Evolutionary conservation across 305 asterid genomes (phyloP).

Genomic region (Fraxinus baroniana): DNA sequence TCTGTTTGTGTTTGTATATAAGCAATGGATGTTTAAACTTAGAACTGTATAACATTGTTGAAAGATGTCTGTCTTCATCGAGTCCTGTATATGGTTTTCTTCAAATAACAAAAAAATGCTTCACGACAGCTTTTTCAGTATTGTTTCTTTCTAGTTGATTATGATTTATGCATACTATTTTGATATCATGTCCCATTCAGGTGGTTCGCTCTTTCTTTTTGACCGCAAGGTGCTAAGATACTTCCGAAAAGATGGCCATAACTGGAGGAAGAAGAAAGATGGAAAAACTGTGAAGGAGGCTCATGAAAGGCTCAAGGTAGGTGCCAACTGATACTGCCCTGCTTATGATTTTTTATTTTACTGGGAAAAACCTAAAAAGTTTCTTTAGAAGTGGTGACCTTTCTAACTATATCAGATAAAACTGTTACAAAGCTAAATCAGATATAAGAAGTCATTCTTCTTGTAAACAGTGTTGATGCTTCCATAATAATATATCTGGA

Average conservation of each 20-base stretch:
- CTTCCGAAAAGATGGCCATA: conserved; percentile 97
- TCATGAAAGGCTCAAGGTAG: conserved; percentile 96
- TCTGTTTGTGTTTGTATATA: not conserved
- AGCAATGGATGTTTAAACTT: conserved; percentile 1
- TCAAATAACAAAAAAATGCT: not conserved
- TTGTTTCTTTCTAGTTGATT: conserved; percentile 2
- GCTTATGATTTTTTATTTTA: conserved; percentile 20
- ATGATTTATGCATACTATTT: not conserved
- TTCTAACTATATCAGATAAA: not conserved
- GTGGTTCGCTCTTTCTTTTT: conserved; percentile 95
- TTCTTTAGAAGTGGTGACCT: conserved; percentile 14
- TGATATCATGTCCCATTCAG: conserved; percentile 40
- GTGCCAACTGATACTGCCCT: conserved; percentile 19
- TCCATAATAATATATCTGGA: conserved; percentile 25
- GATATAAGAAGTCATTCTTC: conserved; percentile 15
- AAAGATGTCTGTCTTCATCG: not conserved
- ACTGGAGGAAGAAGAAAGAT: conserved; percentile 97
- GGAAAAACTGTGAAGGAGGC: conserved; percentile 99
- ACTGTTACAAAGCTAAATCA: not conserved
- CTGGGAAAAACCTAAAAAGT: not conserved
- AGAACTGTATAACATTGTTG: not conserved
- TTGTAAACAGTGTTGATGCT: conserved; percentile 19
- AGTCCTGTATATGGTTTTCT: not conserved
- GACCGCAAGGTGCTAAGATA: conserved; percentile 93
- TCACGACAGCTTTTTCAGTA: not conserved